A percentile compares a stretch with the other conserved stretches of the same genome.
Conservation (phyloP, 208 protist genomes). For the Trypanosoma avium region DNA sequence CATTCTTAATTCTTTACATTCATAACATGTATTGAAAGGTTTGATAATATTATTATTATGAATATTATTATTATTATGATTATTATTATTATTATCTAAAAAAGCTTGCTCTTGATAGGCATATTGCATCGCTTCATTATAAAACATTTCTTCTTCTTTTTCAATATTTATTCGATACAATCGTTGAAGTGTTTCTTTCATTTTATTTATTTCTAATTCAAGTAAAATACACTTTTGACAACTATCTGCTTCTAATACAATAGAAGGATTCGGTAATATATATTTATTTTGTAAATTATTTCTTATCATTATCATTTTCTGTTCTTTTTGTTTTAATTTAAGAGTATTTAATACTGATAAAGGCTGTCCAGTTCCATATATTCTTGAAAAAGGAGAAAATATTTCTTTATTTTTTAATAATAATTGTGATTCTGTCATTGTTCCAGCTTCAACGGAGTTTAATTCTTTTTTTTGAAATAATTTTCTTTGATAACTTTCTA, state of each 20-base stretch:
- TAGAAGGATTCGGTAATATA: neutral
- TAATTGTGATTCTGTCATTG: neutral
- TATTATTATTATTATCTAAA: neutral
- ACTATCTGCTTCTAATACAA: neutral
- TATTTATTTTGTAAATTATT: neutral
- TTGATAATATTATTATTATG: neutral
- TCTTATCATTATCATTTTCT: neutral
- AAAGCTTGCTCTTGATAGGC: neutral
- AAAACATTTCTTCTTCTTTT: neutral
- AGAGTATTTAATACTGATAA: too few species aligned
- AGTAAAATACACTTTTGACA: neutral
- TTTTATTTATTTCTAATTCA: neutral
- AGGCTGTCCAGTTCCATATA: too few species aligned
- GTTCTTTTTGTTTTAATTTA: too few species aligned
- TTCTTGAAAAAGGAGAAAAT: too few species aligned
- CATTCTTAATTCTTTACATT: neutral
- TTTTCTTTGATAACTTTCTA: too few species aligned
- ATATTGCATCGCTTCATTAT: slow-evolving; percentile 1
- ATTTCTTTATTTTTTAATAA: too few species aligned
- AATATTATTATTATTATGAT: neutral
- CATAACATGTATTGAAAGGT: neutral
- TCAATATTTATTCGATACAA: neutral
- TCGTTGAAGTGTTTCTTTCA: neutral
- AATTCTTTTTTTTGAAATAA: neutral
- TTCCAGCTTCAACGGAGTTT: neutral